Percentiles rank a stretch among this genome's conserved stretches.
Conservation (phyloP, 768 basidiomycete genomes). For the Gautieria morchelliformis region DNA sequence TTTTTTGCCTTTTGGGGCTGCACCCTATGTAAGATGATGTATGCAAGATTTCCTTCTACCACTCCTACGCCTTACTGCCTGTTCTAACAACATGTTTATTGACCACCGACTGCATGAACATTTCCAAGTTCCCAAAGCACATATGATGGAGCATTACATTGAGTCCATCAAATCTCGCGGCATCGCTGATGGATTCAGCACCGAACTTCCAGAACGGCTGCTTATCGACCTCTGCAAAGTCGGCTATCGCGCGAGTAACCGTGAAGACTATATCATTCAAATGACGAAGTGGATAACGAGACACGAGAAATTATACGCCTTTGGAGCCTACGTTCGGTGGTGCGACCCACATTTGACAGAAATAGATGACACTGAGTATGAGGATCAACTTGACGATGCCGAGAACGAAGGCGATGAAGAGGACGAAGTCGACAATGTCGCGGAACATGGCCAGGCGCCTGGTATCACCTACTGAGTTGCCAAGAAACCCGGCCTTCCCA, state of each 20-base stretch:
- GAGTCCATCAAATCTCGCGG: conserved; percentile 14
- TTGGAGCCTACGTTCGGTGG: not conserved
- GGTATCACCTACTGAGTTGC: not conserved
- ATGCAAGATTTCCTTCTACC: no score
- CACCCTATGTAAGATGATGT: no score
- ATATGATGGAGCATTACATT: conserved; percentile 16
- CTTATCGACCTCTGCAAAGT: conserved; percentile 36
- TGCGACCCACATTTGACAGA: not conserved
- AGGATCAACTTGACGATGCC: not conserved
- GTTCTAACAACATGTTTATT: no score
- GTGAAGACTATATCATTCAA: conserved; percentile 14
- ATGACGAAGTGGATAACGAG: conserved; percentile 12
- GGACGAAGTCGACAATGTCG: not conserved
- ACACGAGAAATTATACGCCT: conserved; percentile 7
- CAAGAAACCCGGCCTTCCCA: not conserved
- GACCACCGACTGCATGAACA: conserved; percentile 15
- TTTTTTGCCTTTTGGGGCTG: no score
- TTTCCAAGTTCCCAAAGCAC: conserved; percentile 16
- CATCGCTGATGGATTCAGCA: conserved; percentile 16
- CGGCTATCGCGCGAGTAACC: conserved; percentile 18
- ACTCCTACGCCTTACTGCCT: no score
- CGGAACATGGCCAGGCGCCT: not conserved
- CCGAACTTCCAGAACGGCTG: conserved; percentile 24
- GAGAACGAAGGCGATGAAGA: not conserved
- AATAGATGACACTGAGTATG: no score